Base-by-base conservation (phyloP, 1,284 basidiomycete species). In the Tilletia walkeri region DNA sequence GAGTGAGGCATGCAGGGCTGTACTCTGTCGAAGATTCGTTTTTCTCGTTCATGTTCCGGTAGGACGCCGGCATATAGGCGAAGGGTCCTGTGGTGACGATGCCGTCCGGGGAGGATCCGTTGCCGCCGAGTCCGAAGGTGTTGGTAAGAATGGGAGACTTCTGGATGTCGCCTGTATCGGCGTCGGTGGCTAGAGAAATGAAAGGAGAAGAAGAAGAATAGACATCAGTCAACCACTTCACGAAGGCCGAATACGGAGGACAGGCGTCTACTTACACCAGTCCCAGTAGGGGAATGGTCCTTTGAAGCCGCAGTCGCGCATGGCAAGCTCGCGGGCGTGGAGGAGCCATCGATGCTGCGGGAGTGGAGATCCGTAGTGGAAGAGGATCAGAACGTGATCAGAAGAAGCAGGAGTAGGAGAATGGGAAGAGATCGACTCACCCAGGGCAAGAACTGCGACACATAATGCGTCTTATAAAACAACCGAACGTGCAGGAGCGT, bases 41-140 rank as follows among this genome's bases (percentile, higher is more conserved):
- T 3, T 16, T 18, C 12, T 39, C 59, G 16, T 9, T 6, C 3
- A 36, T 41, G 36, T 38, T 38, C 12, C 12, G 14, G 59, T 63
- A 61, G 1, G 56, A 24, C 2, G 38, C 12, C 9, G 59, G 59
- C 7, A 63, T 18, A 5, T 63, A 63, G 16, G 59, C 59, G 36
- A 63, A 63, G 3, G 59, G 59, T 39, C 59, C 59, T 14, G 34
- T 39, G 36, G 59, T 63, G 59, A 63, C 34, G 2, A 34, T 61
- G 0, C 56, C 59, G 36, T 39, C 36, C 16, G 30, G 12, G 34
- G 16, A 10, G 1, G 59, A 38, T 0, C 59, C 59, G 14, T 63
- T 39, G 12, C 59, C 59, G 16, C 59, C 59, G 34, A 63, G 7
- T 4, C 59, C 59, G 3, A 16, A 16, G 34, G 38, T 38, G 38